phyloP scores from a whole-genome alignment of 75 land plant species.

The Cryptomeria japonica region DNA sequence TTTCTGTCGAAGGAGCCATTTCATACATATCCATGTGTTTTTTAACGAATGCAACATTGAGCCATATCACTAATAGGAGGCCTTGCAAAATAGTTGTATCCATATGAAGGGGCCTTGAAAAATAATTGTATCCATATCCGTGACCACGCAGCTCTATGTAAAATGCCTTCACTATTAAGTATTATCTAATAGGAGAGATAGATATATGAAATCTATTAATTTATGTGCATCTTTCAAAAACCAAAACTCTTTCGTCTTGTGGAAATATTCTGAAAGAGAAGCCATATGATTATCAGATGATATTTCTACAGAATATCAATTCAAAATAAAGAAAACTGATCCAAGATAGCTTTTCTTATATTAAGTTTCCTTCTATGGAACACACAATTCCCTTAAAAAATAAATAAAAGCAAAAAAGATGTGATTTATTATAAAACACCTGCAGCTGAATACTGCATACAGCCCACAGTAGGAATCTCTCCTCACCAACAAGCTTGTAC shows the following conservation, averaged over 20 bases:
- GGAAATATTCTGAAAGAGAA: neutral
- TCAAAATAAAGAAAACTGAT: neutral
- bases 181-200: neutral
- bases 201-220: neutral
- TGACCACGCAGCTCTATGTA: neutral
- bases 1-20: too few species aligned
- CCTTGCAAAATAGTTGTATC: too few species aligned
- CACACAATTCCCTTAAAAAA: neutral
- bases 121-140: too few species aligned
- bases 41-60: too few species aligned
- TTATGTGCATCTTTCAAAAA: neutral
- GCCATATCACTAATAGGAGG: too few species aligned
- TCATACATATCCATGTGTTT: too few species aligned
- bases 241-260: neutral
- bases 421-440: constrained; percentile 34
- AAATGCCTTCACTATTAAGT: neutral
- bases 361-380: neutral
- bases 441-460: constrained; percentile 97
- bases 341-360: neutral
- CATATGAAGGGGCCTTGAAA: too few species aligned
- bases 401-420: constrained; percentile 5
- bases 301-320: neutral
- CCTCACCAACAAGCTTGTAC: constrained; percentile 89
- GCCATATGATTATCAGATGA: neutral
- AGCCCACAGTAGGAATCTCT: constrained; percentile 92